Evolutionary conservation across 2,329 filamentous ascomycete genomes (phyloP).

Genomic region (Metarhizium robertsii): DNA sequence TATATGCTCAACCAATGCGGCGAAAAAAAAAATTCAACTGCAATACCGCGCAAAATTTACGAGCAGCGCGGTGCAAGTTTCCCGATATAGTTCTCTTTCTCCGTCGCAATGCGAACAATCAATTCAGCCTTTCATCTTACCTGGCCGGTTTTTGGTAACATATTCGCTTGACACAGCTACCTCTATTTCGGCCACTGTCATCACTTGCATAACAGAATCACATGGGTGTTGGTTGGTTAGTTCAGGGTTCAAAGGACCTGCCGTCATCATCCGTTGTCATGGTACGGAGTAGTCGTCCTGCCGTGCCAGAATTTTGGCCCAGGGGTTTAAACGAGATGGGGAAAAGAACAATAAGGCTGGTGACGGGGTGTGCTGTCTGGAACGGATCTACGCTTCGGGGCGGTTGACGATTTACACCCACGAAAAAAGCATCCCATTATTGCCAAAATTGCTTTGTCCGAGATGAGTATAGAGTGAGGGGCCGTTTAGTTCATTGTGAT

Average conservation of each 20-base stretch:
- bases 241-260: background rate
- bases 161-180: constrained; percentile 2
- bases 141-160: constrained; percentile 4
- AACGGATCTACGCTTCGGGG: background rate
- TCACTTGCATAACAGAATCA: constrained; percentile 1
- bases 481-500: background rate
- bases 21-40: background rate
- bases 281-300: too few species aligned
- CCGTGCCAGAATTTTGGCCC: background rate
- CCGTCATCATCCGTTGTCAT: background rate
- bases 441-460: constrained; percentile 5
- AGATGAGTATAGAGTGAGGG: background rate
- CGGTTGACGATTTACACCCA: background rate
- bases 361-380: background rate
- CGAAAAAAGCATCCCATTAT: background rate
- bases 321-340: background rate
- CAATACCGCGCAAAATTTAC: background rate
- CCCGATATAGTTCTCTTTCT: background rate
- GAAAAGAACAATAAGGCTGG: background rate
- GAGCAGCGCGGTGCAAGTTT: background rate
- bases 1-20: constrained; percentile 1
- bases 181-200: constrained; percentile 7
- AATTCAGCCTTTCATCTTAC: background rate
- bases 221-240: background rate
- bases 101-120: background rate